Base-by-base conservation (phyloP, 495 filamentous ascomycete species). In the Hypoxylon fragiforme region DNA sequence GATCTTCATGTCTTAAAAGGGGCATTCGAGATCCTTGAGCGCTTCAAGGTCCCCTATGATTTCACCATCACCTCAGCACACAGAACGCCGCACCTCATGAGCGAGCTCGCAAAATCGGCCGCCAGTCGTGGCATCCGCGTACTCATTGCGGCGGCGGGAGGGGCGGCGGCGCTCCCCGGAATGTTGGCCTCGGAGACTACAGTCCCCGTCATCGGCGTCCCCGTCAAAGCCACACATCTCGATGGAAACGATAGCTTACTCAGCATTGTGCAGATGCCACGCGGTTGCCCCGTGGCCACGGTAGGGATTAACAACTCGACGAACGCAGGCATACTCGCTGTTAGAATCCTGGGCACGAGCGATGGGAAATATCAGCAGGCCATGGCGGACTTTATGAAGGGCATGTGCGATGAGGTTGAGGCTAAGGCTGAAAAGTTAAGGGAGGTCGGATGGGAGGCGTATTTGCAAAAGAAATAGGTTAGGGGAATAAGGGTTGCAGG, bases 181-280 rank as follows among this genome's bases (percentile, higher is more conserved):
- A 97, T 97, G 94, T 76, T 88, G 7, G 87, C 92, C 1, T 86
- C 89, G 9, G 84, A 87, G 70, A 94, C 90, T 8, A 80, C 84
- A n/a, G 77, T 97, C 24, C 94, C 92, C 0, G 92, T 97, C 11
- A 92, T 97, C 49, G 94, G 95, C 11, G 83, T 97, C 1, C 94
- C 95, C 0, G 86, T 98, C 14, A 94, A 89, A 73, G 90, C 88
- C 2, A 92, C 85, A 54, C 81, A 85, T 6, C 70, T 95, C 32
- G 94, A 96, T 69, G 92, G 95, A 24, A 79, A 92, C 49, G 95
- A 98, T 66, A 92, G 88, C 64, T 68, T 97, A 60, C 80, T 89
- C 60, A 92, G 87, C 57, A 96, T 96, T 64, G 88, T 91, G 7
- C 91, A 96, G 70, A 96, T 98, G 95, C 94, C 92, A 2, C 54